Percentiles rank a stretch among this genome's conserved stretches.
Evolutionary conservation across 352 stramenopile genomes (phyloP).

Genomic region (Pythium vanterpoolii): DNA sequence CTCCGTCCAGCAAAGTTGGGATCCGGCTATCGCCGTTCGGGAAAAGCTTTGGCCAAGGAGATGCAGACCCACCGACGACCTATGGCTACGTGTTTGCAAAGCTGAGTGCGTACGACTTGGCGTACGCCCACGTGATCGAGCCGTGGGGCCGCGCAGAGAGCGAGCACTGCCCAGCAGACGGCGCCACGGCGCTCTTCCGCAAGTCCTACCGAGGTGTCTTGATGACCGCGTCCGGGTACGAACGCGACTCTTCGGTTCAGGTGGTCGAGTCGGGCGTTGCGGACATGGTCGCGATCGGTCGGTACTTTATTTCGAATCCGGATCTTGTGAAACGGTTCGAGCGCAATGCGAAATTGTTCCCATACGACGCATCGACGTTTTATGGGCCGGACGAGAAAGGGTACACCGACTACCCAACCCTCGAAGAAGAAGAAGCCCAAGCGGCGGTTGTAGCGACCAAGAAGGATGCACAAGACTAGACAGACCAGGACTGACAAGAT

Average conservation of each 20-base stretch:
- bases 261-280: constrained; percentile 17
- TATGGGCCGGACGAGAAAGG: constrained; percentile 42
- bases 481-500: background rate
- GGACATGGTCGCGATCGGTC: constrained; percentile 32
- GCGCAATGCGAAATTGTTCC: constrained; percentile 16
- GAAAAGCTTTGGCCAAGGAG: constrained; percentile 32
- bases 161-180: constrained; percentile 37
- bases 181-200: constrained; percentile 29
- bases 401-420: background rate
- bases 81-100: constrained; percentile 57
- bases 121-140: constrained; percentile 68
- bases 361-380: constrained; percentile 44
- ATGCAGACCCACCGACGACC: constrained; percentile 42
- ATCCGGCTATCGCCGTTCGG: constrained; percentile 25
- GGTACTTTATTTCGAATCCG: constrained; percentile 43
- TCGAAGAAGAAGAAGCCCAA: background rate
- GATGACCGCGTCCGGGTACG: constrained; percentile 40
- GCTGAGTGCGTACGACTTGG: constrained; percentile 55
- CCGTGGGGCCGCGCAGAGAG: constrained; percentile 42
- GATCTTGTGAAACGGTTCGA: constrained; percentile 31
- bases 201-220: constrained; percentile 38
- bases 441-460: background rate
- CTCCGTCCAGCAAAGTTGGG: constrained; percentile 28
- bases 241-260: constrained; percentile 15
- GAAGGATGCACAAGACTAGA: background rate